Conservation (phyloP, 2,329 filamentous ascomycete species). For the Colletotrichum sp. region DNA sequence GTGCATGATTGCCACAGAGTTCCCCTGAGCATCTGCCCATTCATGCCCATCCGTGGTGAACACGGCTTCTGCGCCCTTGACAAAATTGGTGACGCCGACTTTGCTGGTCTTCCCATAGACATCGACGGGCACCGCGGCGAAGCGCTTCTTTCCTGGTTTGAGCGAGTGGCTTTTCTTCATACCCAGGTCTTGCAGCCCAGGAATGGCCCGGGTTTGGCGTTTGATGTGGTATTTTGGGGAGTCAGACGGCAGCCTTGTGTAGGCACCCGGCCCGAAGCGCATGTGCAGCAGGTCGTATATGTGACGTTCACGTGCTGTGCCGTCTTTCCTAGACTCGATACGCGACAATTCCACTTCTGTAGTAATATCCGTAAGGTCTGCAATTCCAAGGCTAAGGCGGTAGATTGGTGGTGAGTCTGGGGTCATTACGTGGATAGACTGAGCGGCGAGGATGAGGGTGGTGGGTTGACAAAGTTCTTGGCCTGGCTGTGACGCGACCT, state of each 20-base stretch:
- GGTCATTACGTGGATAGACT: not conserved
- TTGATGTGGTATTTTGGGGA: not conserved
- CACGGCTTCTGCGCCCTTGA: not conserved
- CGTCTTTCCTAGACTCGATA: not conserved
- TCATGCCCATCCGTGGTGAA: not conserved
- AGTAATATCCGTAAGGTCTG: not conserved
- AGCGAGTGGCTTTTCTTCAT: not conserved
- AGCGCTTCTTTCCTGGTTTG: not conserved
- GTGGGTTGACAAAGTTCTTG: not conserved
- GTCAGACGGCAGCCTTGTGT: not conserved
- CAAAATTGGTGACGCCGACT: not conserved
- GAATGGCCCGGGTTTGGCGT: not conserved
- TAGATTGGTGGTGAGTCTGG: not conserved
- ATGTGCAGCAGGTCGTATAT: slow-evolving; percentile 1
- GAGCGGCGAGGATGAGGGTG: not conserved
- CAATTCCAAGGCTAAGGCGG: not conserved
- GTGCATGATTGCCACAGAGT: not conserved
- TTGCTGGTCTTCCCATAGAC: not conserved
- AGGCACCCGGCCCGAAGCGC: not conserved
- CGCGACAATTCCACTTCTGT: not conserved
- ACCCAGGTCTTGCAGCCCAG: not conserved
- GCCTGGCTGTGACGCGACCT: not conserved
- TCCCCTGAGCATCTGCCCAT: not conserved
- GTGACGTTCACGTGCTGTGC: not conserved
- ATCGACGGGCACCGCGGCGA: not conserved